A percentile compares a stretch with the other conserved stretches of the same genome.
Conservation (phyloP, 257 asterid genomes). For the Solanum chmielewskii region DNA sequence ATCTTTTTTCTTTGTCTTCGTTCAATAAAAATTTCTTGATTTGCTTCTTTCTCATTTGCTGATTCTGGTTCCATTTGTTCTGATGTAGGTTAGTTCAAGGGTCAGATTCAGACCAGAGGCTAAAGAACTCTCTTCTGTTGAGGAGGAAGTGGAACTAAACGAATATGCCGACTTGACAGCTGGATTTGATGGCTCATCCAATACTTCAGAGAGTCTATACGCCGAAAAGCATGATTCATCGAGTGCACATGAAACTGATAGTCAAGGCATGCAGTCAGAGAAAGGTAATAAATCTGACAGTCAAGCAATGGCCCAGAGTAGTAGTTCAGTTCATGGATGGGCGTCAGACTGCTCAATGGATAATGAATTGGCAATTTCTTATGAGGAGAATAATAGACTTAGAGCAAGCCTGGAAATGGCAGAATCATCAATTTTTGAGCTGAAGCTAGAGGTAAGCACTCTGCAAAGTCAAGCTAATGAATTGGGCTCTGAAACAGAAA, state of each 20-base stretch:
- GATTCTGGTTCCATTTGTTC: neutral
- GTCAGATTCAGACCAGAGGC: conserved; percentile 47
- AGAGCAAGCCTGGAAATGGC: conserved; percentile 67
- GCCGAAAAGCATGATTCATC: conserved; percentile 62
- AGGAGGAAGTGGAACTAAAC: conserved; percentile 41
- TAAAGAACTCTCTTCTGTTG: conserved; percentile 57
- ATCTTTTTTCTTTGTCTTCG: neutral
- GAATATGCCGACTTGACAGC: conserved; percentile 51
- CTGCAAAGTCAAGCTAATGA: conserved; percentile 69
- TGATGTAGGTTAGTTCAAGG: conserved; percentile 46
- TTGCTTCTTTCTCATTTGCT: neutral
- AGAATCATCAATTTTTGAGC: conserved; percentile 61
- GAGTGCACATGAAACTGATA: conserved; percentile 34
- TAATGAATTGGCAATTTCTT: conserved; percentile 49
- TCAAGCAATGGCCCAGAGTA: conserved; percentile 29
- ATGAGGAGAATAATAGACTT: conserved; percentile 64
- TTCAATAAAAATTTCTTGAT: neutral
- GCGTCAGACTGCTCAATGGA: conserved; percentile 43
- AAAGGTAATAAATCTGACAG: conserved; percentile 46
- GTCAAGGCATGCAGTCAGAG: conserved; percentile 28
- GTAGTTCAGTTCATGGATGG: conserved; percentile 47
- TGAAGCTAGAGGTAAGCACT: conserved; percentile 70
- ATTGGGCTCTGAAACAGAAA: conserved; percentile 54
- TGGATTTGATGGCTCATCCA: conserved; percentile 77
- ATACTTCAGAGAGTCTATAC: conserved; percentile 71